Conservation (phyloP, 1,284 basidiomycete genomes). For the Ganoderma lingzhi region DNA sequence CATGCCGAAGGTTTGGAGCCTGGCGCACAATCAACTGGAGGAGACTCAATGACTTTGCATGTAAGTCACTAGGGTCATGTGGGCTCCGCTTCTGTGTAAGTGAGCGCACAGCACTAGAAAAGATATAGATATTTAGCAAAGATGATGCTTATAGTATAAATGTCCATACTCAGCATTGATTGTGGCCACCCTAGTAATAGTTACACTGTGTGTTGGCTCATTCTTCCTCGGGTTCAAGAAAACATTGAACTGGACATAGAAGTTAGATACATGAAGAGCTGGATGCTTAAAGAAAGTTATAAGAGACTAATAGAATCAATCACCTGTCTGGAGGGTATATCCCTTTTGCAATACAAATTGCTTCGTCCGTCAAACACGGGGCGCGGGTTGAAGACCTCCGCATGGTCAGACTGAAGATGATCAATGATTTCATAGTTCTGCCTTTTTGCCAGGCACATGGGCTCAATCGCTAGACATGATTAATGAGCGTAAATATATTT, state of each 20-base stretch:
- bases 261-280: background rate
- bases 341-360: conserved; percentile 28
- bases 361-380: conserved; percentile 36
- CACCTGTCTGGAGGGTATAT: conserved; percentile 1
- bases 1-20: conserved; percentile 38
- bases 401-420: conserved; percentile 28
- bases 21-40: conserved; percentile 39
- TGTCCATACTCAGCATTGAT: conserved; percentile 26
- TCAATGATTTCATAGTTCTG: conserved; percentile 35
- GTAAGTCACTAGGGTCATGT: conserved; percentile 17
- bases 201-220: conserved; percentile 18
- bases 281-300: background rate
- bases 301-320: background rate
- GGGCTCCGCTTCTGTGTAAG: conserved; percentile 15
- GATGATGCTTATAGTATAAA: background rate
- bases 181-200: conserved; percentile 24
- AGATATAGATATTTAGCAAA: background rate
- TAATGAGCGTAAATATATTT: background rate
- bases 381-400: conserved; percentile 31
- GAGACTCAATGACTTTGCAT: conserved; percentile 32
- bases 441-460: conserved; percentile 17
- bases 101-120: conserved; percentile 20
- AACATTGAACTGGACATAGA: conserved; percentile 23
- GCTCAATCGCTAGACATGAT: background rate
- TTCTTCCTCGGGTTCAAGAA: conserved; percentile 17